phyloP scores from a whole-genome alignment of 345 rosid genomes.

The Streptanthus diversifolius region DNA sequence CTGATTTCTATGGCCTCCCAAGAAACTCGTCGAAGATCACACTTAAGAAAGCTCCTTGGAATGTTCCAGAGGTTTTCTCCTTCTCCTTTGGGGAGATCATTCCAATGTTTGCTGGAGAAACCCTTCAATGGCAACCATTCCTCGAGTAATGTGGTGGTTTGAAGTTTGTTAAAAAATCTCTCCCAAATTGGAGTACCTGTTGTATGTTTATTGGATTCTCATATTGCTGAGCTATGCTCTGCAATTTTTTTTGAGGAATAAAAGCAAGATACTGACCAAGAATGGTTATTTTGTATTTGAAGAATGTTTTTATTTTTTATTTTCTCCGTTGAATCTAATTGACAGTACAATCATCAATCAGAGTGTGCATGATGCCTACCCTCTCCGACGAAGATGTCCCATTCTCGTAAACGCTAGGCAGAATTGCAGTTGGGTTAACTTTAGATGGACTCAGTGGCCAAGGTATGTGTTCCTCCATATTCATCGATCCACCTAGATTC shows the following conservation, averaged over 20 bases:
- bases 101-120: slow-evolving; percentile 89
- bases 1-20: slow-evolving; percentile 91
- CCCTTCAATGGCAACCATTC: slow-evolving; percentile 59
- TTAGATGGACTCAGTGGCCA: slow-evolving; percentile 21
- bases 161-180: background rate
- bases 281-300: slow-evolving; percentile 3
- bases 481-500: slow-evolving; percentile 4
- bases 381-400: slow-evolving; percentile 25
- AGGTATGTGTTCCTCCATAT: slow-evolving; percentile 28
- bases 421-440: background rate
- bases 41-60: slow-evolving; percentile 59
- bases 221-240: slow-evolving; percentile 4
- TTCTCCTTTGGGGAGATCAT: slow-evolving; percentile 73
- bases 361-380: slow-evolving; percentile 12
- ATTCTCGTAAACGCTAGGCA: slow-evolving; percentile 11
- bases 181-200: background rate
- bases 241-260: slow-evolving; percentile 18
- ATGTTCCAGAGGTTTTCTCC: slow-evolving; percentile 64
- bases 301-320: background rate
- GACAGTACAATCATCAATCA: slow-evolving; percentile 15
- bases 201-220: slow-evolving; percentile 10
- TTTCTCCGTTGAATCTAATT: background rate
- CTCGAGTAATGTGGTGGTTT: slow-evolving; percentile 18
- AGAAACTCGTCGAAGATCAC: slow-evolving; percentile 74
- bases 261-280: slow-evolving; percentile 20